Base-by-base conservation (phyloP, 495 filamentous ascomycete genomes). In the Rostrohypoxylon terebratum region DNA sequence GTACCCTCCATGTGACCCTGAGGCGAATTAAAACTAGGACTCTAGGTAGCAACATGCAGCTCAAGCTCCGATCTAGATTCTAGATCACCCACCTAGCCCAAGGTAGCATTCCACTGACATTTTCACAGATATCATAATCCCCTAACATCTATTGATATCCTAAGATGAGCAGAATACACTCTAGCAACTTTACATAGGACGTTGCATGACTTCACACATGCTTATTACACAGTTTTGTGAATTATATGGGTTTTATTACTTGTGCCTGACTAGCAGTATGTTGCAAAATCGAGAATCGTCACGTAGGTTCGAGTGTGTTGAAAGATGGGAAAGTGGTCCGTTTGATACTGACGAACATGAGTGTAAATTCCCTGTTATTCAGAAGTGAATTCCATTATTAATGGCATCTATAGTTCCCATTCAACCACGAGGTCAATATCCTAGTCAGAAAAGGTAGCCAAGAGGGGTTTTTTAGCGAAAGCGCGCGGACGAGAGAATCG, bases 401-500 rank as follows among this genome's bases (percentile, higher is more conserved):
- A 53, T 54, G 28, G 6, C 14, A 64, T 54, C 14, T 16, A 59
- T 59, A 60, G 51, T 21, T 60, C 18, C 8, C 21, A 60, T 50
- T 47, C 54, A 11, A 58, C 34, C 16, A 42, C 42, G n/a, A 57
- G 33, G 42, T 54, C 40, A 47, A 50, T 16, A 50, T 50, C 61
- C 70, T 38, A 55, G 70, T 59, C 55, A 73, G 20, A 38, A 54
- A 69, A 14, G 11, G 28, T 42, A 50, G 65, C 65, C 54, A 66
- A 69, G 66, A 45, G n/a, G 51, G 57, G 13, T 48, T 59, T 42
- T 66, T 45, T 45, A n/a, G 58, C 47, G 58, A 70, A 42, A 48
- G 62, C 66, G 66, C 61, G 71, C 66, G 54, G 42, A 59, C 58
- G 63, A 36, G 40, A 20, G 16, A 63, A 74, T 70, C 66, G 62